Conservation (phyloP, 2,329 filamentous ascomycete species). For the Arthrobotrys sinensis region DNA sequence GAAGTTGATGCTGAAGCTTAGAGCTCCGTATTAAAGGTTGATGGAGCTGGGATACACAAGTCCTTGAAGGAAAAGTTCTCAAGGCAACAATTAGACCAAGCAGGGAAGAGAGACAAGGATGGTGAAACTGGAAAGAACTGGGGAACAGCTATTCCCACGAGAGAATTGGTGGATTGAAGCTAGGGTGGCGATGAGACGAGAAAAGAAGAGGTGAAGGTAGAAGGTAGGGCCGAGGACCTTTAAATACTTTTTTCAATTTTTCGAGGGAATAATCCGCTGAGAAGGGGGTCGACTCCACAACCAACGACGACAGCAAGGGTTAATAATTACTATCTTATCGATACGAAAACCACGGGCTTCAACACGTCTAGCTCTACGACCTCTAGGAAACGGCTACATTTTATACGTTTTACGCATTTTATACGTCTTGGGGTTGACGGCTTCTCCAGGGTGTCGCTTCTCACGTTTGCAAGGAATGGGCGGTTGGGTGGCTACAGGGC, state of each 20-base stretch:
- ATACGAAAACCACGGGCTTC: background rate
- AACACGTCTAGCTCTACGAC: background rate
- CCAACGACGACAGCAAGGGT: constrained; percentile 3
- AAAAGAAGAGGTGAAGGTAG: background rate
- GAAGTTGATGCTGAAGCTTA: too few species aligned
- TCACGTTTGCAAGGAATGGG: constrained; percentile 12
- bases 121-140: background rate
- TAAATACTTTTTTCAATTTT: constrained; percentile 7
- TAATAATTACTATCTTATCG: background rate
- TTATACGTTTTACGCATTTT: background rate
- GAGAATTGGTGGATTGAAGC: background rate
- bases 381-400: constrained; percentile 1
- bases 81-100: too few species aligned
- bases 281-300: background rate
- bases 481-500: constrained; percentile 3
- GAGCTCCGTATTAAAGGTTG: too few species aligned
- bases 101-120: too few species aligned
- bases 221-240: background rate
- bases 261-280: background rate
- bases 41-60: too few species aligned
- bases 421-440: background rate
- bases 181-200: background rate
- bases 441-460: background rate
- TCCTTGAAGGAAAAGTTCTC: too few species aligned
- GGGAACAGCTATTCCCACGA: background rate